These are phyloP conservation scores for Xerocomus potaroensis DNA, from an alignment of 768 basidiomycete species.

Conservation along the genomic window DNA sequence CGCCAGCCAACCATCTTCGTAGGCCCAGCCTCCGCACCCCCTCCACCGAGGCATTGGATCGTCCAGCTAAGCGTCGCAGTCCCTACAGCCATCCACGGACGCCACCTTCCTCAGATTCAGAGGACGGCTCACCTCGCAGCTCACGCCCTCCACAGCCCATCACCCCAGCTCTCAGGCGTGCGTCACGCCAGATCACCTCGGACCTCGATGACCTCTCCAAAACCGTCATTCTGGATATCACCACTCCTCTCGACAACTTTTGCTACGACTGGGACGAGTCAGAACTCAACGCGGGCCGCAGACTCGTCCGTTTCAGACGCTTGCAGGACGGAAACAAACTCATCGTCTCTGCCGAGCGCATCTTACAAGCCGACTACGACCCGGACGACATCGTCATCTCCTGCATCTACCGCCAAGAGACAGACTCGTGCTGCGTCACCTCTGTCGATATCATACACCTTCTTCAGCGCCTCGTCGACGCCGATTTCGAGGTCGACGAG, in stretches of 20 bases:
- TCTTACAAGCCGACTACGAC: constrained; percentile 68
- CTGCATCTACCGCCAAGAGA: constrained; percentile 85
- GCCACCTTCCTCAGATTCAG: constrained; percentile 41
- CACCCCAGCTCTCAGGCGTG: constrained; percentile 21
- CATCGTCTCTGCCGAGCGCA: constrained; percentile 72
- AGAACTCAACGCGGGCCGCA: constrained; percentile 66
- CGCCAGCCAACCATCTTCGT: constrained; percentile 2
- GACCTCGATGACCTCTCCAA: constrained; percentile 43
- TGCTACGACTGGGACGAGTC: constrained; percentile 57
- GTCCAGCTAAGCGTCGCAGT: constrained; percentile 36
- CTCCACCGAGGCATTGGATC: constrained; percentile 18
- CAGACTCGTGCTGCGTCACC: constrained; percentile 79
- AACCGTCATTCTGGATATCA: constrained; percentile 57
- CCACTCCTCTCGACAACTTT: constrained; percentile 52
- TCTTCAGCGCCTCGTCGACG: constrained; percentile 71
- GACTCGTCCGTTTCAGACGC: constrained; percentile 84
- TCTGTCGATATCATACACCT: constrained; percentile 95
- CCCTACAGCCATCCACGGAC: constrained; percentile 37
- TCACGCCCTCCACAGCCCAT: constrained; percentile 12
- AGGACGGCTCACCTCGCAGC: constrained; percentile 27
- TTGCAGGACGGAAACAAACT: constrained; percentile 73
- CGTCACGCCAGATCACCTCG: constrained; percentile 18
- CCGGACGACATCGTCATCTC: constrained; percentile 82
- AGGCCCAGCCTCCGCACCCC: constrained; percentile 23
- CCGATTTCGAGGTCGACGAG: constrained; percentile 86